Conservation (phyloP, 2,329 filamentous ascomycete genomes). For the Claviceps maximensis region DNA sequence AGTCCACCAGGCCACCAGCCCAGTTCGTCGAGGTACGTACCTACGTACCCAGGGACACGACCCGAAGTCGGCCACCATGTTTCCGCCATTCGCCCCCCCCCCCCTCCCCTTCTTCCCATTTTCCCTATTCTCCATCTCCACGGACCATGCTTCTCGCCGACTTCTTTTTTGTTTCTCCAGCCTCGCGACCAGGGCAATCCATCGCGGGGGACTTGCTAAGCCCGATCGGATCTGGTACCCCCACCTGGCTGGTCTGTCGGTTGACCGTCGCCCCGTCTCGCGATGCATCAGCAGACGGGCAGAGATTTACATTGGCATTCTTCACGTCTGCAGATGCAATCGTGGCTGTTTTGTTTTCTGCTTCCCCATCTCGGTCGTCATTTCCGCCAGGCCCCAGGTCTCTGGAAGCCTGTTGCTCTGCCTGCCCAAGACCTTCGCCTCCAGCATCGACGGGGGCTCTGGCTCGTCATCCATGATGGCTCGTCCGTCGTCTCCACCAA, state of each 20-base stretch:
- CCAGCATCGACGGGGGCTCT: not conserved
- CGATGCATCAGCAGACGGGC: slow-evolving; percentile 10
- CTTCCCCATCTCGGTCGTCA: not conserved
- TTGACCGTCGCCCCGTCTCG: slow-evolving; percentile 6
- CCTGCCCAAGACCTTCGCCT: not conserved
- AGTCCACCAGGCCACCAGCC: too few relatives aligned
- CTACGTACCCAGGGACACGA: too few relatives aligned
- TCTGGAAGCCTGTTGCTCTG: not conserved
- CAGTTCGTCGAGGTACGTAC: too few relatives aligned
- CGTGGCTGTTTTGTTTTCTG: slow-evolving; percentile 2
- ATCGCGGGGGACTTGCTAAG: slow-evolving; percentile 6
- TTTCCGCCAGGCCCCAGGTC: not conserved
- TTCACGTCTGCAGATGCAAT: not conserved
- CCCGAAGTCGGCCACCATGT: slow-evolving; percentile 2
- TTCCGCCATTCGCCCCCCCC: slow-evolving; percentile 2
- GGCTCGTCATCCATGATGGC: not conserved
- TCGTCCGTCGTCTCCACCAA: not conserved
- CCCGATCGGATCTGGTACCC: slow-evolving; percentile 5
- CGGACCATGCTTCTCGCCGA: slow-evolving; percentile 7
- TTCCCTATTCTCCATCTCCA: slow-evolving; percentile 17
- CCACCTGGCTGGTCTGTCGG: slow-evolving; percentile 3
- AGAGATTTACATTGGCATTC: slow-evolving; percentile 9
- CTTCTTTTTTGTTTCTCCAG: slow-evolving; percentile 3
- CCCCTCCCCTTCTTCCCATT: slow-evolving; percentile 6
- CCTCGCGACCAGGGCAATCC: not conserved